Base-by-base conservation (phyloP, 495 filamentous ascomycete genomes). In the Terfezia boudieri region DNA sequence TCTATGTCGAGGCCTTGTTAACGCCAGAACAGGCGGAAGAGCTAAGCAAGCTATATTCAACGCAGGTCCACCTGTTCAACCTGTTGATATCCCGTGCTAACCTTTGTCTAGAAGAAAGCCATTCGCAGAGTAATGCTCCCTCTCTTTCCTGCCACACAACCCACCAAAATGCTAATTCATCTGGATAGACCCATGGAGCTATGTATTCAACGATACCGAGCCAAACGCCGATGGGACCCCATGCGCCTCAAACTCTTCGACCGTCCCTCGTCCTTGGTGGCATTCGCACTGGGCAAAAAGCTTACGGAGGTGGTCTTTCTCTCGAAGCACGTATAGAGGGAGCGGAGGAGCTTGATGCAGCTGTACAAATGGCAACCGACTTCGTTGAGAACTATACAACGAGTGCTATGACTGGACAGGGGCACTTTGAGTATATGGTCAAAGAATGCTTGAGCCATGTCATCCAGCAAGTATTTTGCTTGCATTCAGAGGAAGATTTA, bases 191-290 rank as follows among this genome's bases (percentile, higher is more conserved):
- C 92, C 46, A 83, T 96, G 16, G 81, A 96, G 64, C 79, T 77
- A 56, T 90, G 84, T 38, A 80, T 96, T 36, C 80, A 86, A 56
- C 82, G 86, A 9, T 99, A 79, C 70, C 72, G 79, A 56, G 71
- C 73, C 46, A 80, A 77, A 41, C 83, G 87, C 23, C 86, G 82
- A 54, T 72, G 94, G 53, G 76, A 86, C 54, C 63, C 68, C 10
- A 65, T 72, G 3, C 75, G 77, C 53, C 67, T 73, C 22, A 69
- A 72, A 35, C 62, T 90, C 23, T 92, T 99, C 70, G 71, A 75
- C 55, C 81, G 54, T 95, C 87, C 59, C 73, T 96, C 23, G 67
- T 74, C 23, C 83, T 86, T 36, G 90, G 90, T n/a, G 92, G 92
- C 9, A 74, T 96, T 37, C 78, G 81, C 35, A 59, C 74, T 14